Evolutionary conservation across 306 rosid species (phyloP).

Genomic region (Dalbergia oliveri): DNA sequence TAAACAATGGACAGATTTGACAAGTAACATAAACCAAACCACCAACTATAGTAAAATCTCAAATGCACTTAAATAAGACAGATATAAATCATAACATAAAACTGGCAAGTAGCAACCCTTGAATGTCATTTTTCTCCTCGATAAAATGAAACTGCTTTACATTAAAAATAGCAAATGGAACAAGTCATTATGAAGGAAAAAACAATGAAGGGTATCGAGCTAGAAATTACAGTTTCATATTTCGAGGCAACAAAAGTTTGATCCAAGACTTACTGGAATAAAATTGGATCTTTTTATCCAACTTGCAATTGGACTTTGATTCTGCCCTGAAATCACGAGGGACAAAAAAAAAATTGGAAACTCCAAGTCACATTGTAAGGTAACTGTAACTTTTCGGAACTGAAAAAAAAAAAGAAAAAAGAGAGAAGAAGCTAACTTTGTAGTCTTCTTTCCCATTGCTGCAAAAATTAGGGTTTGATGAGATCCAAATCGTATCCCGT

Average conservation of each 20-base stretch:
- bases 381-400: not conserved
- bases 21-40: not conserved
- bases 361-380: not conserved
- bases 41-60: constrained; percentile 21
- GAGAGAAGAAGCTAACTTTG: constrained; percentile 10
- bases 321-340: constrained; percentile 41
- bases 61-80: constrained; percentile 2
- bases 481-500: too few species aligned
- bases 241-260: not conserved
- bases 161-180: not conserved
- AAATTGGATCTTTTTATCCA: constrained; percentile 57
- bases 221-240: not conserved
- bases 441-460: constrained; percentile 57
- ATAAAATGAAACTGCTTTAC: not conserved
- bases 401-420: not conserved
- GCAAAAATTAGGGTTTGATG: too few species aligned
- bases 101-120: not conserved
- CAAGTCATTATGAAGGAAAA: not conserved
- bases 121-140: not conserved
- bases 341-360: not conserved
- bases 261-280: constrained; percentile 52
- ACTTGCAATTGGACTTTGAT: constrained; percentile 49
- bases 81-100: not conserved
- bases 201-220: not conserved
- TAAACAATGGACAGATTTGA: constrained; percentile 17